A percentile compares a stretch with the other conserved stretches of the same genome.
phyloP scores from a whole-genome alignment of 352 stramenopile genomes.

The Hyaloperonospora arabidopsidis region DNA sequence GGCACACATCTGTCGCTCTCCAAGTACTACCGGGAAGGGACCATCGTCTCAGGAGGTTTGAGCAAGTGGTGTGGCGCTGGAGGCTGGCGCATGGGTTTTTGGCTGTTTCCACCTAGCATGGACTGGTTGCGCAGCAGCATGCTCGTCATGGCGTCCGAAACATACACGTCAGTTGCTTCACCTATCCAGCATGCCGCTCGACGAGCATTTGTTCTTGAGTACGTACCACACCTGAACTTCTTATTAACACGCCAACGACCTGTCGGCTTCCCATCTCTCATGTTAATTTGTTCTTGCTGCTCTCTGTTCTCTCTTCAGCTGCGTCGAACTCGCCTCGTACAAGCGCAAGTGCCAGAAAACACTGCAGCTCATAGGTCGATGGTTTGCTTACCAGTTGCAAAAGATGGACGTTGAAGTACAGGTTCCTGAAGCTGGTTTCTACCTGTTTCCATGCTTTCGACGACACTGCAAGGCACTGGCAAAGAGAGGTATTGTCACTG shows the following conservation, averaged over 20 bases:
- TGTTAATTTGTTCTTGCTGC: conserved; percentile 2
- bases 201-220: conserved; percentile 71
- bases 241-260: too few relatives aligned
- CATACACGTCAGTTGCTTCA: conserved; percentile 80
- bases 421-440: conserved; percentile 68
- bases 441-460: conserved; percentile 78
- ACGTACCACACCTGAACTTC: conserved; percentile 10
- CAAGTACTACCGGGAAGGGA: conserved; percentile 81
- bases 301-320: conserved; percentile 33
- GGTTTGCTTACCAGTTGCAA: conserved; percentile 76
- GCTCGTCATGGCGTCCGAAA: conserved; percentile 86
- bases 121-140: conserved; percentile 79
- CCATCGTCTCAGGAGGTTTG: conserved; percentile 79
- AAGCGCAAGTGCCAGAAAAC: conserved; percentile 79
- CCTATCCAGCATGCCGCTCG: conserved; percentile 81
- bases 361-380: conserved; percentile 73
- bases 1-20: conserved; percentile 75
- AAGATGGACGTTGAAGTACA: conserved; percentile 82
- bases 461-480: conserved; percentile 57
- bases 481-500: conserved; percentile 54
- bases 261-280: too few relatives aligned
- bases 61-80: conserved; percentile 86
- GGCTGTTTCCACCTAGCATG: conserved; percentile 73
- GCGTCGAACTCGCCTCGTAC: conserved; percentile 67
- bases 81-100: conserved; percentile 85